These are phyloP conservation scores for Stereum hirsutum DNA, from an alignment of 1,284 basidiomycete species.

Conservation along the genomic window DNA sequence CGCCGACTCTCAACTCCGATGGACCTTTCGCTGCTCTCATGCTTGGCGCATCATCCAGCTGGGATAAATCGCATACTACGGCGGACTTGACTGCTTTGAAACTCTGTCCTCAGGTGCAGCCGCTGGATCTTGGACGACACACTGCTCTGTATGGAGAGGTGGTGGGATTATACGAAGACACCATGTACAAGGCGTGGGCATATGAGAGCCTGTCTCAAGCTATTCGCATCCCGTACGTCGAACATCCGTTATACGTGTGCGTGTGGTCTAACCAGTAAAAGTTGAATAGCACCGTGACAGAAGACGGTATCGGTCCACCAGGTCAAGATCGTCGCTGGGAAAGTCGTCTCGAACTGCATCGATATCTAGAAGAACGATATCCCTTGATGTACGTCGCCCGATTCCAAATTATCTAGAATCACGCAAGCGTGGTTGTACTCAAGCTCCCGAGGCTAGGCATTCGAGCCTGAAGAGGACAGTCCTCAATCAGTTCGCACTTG, in stretches of 20 bases:
- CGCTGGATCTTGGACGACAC: too few relatives aligned
- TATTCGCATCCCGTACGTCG: slow-evolving; percentile 32
- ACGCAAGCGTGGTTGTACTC: too few relatives aligned
- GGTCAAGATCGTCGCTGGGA: slow-evolving; percentile 16
- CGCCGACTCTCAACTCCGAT: too few relatives aligned
- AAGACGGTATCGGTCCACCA: slow-evolving; percentile 13
- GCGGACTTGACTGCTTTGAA: too few relatives aligned
- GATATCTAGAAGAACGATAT: slow-evolving; percentile 13
- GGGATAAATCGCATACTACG: too few relatives aligned
- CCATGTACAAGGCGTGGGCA: slow-evolving; percentile 30
- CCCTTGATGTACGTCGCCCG: slow-evolving; percentile 11
- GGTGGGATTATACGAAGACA: too few relatives aligned
- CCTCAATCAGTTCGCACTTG: slow-evolving; percentile 56
- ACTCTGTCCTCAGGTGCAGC: too few relatives aligned
- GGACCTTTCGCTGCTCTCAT: too few relatives aligned
- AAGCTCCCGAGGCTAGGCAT: too few relatives aligned
- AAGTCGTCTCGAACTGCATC: slow-evolving; percentile 13
- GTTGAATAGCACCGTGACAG: slow-evolving; percentile 5
- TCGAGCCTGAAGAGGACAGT: slow-evolving; percentile 38
- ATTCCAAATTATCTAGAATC: neutral
- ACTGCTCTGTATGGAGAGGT: too few relatives aligned
- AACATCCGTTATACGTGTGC: neutral
- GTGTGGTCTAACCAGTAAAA: neutral
- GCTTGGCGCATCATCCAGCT: too few relatives aligned
- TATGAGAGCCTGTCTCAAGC: slow-evolving; percentile 33